Base-by-base conservation (phyloP, 192 early-diverging fungal species). In the Dispira parvispora region DNA sequence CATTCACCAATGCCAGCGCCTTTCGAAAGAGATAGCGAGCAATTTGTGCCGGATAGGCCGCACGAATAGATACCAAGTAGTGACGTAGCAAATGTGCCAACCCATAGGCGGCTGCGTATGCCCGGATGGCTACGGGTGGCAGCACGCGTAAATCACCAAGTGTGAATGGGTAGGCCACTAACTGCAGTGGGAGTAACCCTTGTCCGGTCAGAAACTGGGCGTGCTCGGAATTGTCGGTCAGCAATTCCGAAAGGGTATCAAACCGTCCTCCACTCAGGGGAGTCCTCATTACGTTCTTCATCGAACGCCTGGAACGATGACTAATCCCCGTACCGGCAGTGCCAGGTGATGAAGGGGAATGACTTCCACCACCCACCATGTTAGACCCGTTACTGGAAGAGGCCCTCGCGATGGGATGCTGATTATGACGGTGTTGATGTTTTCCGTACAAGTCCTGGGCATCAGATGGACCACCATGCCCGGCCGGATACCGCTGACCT, bases 61-160 rank as follows among this genome's bases (percentile, higher is more conserved):
- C 27, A 8, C 21, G 10, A 8, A 27, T 26, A 18, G 27, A 20
- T 12, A 52, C 21, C 18, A 61, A 18, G 38, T 38, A 32, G 11
- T 43, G 28, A 25, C 43, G 18, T 11, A 61, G 58, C 5, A 20
- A 38, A 38, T 44, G n/a, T n/a, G 42, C 58, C 42, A 61, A 44
- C 9, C 58, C 43, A 44, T 61, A 61, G 38, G n/a, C 42, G 32
- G 58, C 58, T 0, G 58, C 58, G 43, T 61, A 61, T 21, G 58
- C 58, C 2, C 58, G 58, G n/a, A 61, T n/a, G n/a, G 25, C 58
- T 20, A 43, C 58, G 28, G 58, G 58, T 20, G 58, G 42, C 16
- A 61, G 18, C 18, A 44, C 43, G 2, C 58, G 58, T 8, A 61
- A 44, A 21, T 61, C 58, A 13, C 8, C 6, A 0, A 61, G 58